Percentiles rank a stretch among this genome's conserved stretches.
phyloP scores from a whole-genome alignment of 202 grass and related monocot genomes.

The Setaria italica region DNA sequence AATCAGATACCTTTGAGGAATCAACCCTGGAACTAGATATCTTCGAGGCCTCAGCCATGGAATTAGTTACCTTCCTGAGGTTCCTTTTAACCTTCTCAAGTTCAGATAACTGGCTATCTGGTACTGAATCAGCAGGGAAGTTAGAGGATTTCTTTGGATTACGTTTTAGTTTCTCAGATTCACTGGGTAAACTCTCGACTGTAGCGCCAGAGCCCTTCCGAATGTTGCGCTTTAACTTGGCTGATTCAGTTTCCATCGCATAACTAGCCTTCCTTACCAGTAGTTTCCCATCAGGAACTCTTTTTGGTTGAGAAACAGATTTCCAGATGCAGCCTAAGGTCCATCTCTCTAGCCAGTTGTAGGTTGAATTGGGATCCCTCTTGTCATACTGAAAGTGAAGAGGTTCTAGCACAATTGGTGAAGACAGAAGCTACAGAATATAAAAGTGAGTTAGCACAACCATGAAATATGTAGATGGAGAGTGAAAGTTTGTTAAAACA shows the following conservation, averaged over 20 bases:
- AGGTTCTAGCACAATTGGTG: slow-evolving; percentile 49
- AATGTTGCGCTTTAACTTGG: slow-evolving; percentile 77
- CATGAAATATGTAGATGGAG: slow-evolving; percentile 38
- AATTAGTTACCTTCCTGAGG: slow-evolving; percentile 82
- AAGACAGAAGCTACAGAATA: slow-evolving; percentile 74
- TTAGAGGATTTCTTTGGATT: slow-evolving; percentile 58
- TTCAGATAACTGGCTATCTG: slow-evolving; percentile 82
- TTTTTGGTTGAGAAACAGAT: slow-evolving; percentile 64
- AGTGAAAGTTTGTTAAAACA: slow-evolving; percentile 7
- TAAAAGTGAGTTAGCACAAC: slow-evolving; percentile 28
- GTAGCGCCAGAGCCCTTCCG: slow-evolving; percentile 49
- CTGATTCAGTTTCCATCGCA: slow-evolving; percentile 84
- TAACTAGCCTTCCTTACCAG: slow-evolving; percentile 62
- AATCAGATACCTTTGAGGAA: slow-evolving; percentile 54
- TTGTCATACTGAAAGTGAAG: slow-evolving; percentile 82
- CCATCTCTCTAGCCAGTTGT: slow-evolving; percentile 88
- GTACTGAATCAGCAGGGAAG: slow-evolving; percentile 56
- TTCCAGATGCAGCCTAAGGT: slow-evolving; percentile 68
- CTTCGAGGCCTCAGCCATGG: slow-evolving; percentile 68
- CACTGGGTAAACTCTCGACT: slow-evolving; percentile 52
- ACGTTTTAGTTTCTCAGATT: slow-evolving; percentile 63
- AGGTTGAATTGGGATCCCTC: slow-evolving; percentile 71
- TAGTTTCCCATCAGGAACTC: slow-evolving; percentile 59
- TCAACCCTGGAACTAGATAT: slow-evolving; percentile 63
- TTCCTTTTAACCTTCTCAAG: slow-evolving; percentile 93